These are phyloP conservation scores for Pyrenochaeta sp. DNA, from an alignment of 2,329 filamentous ascomycete genomes.

Conservation along the genomic window DNA sequence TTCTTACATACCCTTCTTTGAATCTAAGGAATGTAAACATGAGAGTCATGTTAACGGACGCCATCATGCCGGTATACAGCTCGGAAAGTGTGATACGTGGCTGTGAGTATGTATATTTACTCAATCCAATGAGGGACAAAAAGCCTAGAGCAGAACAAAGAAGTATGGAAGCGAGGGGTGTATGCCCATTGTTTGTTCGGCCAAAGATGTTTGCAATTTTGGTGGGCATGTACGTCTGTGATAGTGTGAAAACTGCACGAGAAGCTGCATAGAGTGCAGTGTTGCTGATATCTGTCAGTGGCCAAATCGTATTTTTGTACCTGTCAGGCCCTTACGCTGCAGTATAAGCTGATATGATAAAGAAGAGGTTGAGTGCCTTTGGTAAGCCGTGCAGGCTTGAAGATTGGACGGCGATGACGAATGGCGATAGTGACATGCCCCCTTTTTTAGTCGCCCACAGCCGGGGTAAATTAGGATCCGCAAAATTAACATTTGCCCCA, in stretches of 20 bases:
- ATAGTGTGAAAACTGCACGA: constrained; percentile 37
- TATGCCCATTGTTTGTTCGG: constrained; percentile 38
- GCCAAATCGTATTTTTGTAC: neutral
- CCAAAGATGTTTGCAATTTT: constrained; percentile 27
- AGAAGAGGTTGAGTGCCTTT: constrained; percentile 34
- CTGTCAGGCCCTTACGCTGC: constrained; percentile 27
- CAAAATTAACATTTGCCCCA: constrained; percentile 41
- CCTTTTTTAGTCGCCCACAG: constrained; percentile 17
- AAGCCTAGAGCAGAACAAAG: constrained; percentile 31
- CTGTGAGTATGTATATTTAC: constrained; percentile 24
- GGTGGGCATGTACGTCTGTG: constrained; percentile 25
- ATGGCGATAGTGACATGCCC: constrained; percentile 23
- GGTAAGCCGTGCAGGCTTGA: constrained; percentile 27
- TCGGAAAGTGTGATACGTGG: constrained; percentile 29
- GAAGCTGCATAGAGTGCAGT: constrained; percentile 41
- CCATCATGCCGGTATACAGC: constrained; percentile 32
- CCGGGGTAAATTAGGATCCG: constrained; percentile 30
- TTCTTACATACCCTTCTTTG: constrained; percentile 20
- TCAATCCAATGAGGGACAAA: constrained; percentile 31
- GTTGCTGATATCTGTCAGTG: constrained; percentile 25
- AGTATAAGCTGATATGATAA: constrained; percentile 45
- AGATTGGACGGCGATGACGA: constrained; percentile 38
- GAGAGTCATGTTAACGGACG: constrained; percentile 34
- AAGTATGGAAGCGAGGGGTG: constrained; percentile 34
- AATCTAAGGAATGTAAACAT: constrained; percentile 41